These are phyloP conservation scores for Annona cherimola DNA, from an alignment of 164 flowering plant genomes.

Conservation along the genomic window DNA sequence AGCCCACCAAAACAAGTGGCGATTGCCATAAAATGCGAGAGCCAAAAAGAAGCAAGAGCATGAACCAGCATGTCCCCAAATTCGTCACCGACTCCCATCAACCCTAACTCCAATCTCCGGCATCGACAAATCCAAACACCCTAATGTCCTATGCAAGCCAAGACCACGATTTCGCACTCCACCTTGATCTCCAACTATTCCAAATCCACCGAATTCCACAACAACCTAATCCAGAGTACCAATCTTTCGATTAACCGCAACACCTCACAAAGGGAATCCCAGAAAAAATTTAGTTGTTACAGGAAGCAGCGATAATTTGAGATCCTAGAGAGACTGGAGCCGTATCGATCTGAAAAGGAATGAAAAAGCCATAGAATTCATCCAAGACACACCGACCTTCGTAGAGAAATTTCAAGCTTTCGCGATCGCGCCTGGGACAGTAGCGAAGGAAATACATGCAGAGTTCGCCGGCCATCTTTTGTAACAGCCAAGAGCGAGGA, in stretches of 20 bases:
- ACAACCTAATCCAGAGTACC: neutral
- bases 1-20: neutral
- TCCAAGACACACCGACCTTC: neutral
- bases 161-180: neutral
- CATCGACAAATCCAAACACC: neutral
- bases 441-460: neutral
- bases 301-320: neutral
- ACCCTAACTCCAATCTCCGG: neutral
- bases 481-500: neutral
- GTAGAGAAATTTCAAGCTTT: neutral
- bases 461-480: neutral
- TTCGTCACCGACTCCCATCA: neutral
- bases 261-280: neutral
- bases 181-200: neutral
- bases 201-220: neutral
- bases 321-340: neutral
- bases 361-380: neutral
- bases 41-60: neutral
- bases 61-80: neutral
- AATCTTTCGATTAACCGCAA: neutral
- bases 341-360: neutral
- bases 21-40: neutral
- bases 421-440: neutral
- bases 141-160: neutral
- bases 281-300: neutral